These are phyloP conservation scores for Gynandropsis gynandra DNA, from an alignment of 345 rosid genomes.

Conservation along the genomic window DNA sequence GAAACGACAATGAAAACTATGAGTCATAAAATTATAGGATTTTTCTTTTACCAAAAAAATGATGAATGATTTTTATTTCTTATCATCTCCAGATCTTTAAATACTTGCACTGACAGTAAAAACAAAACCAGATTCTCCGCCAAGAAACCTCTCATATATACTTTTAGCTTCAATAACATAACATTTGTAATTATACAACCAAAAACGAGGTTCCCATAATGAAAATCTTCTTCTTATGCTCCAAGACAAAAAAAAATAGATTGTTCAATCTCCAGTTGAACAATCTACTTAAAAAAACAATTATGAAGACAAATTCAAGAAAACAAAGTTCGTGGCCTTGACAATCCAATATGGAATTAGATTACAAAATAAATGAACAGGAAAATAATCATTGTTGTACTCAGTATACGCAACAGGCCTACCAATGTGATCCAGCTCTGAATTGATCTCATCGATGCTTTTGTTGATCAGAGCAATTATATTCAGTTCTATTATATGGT, in stretches of 20 bases:
- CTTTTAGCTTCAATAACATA: constrained; percentile 12
- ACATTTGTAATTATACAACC: constrained; percentile 4
- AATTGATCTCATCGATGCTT: constrained; percentile 75
- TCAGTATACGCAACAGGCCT: constrained; percentile 84
- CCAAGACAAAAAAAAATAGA: too few relatives aligned
- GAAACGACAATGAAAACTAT: constrained; percentile 27
- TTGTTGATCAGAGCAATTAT: constrained; percentile 69
- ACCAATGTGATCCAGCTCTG: constrained; percentile 81
- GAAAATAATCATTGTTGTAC: too few relatives aligned
- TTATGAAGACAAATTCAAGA: too few relatives aligned
- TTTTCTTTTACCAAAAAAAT: background rate
- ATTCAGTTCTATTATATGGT: constrained; percentile 49
- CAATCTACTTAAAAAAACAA: too few relatives aligned
- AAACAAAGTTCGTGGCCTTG: too few relatives aligned
- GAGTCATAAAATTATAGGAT: constrained; percentile 3
- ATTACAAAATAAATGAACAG: too few relatives aligned
- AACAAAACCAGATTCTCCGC: background rate
- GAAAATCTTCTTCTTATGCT: background rate
- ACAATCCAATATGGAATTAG: too few relatives aligned
- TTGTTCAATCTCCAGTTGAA: too few relatives aligned
- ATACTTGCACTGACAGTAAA: constrained; percentile 31
- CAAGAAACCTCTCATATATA: background rate
- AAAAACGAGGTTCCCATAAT: background rate
- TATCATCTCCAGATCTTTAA: constrained; percentile 52
- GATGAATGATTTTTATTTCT: constrained; percentile 33